phyloP scores from a whole-genome alignment of 176 grass and related monocot genomes.

The Juncus effusus region DNA sequence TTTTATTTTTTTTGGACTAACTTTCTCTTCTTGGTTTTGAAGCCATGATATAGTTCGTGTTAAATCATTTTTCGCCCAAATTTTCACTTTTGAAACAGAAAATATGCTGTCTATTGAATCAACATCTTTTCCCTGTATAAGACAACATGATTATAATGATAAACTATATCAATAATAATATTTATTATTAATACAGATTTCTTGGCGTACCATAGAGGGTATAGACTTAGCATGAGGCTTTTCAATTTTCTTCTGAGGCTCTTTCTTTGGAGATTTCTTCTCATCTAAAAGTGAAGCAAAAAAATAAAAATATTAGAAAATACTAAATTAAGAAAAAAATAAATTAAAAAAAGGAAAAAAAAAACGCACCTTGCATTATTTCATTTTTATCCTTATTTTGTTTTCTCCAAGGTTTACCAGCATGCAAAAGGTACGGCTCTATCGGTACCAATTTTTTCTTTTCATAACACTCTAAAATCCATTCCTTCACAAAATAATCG shows the following conservation, averaged over 20 bases:
- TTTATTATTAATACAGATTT: neutral
- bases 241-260: slow-evolving; percentile 39
- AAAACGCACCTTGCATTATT: slow-evolving; percentile 43
- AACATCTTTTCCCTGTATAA: slow-evolving; percentile 38
- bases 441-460: slow-evolving; percentile 81
- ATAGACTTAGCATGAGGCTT: slow-evolving; percentile 29
- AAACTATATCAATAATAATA: slow-evolving; percentile 16
- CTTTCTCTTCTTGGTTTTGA: slow-evolving; percentile 91
- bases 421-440: slow-evolving; percentile 91
- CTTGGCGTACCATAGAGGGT: slow-evolving; percentile 25
- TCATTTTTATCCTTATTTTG: slow-evolving; percentile 36
- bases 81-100: slow-evolving; percentile 68
- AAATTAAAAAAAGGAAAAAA: neutral
- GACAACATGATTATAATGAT: neutral
- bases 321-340: neutral
- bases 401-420: slow-evolving; percentile 86
- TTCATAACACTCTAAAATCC: slow-evolving; percentile 71
- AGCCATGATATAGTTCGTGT: slow-evolving; percentile 69
- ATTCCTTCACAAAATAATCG: slow-evolving; percentile 42
- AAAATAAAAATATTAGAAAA: slow-evolving; percentile 2
- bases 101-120: slow-evolving; percentile 31
- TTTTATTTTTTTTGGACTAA: slow-evolving; percentile 28
- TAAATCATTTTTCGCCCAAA: slow-evolving; percentile 82
- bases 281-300: slow-evolving; percentile 35
- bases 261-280: slow-evolving; percentile 33